These are phyloP conservation scores for Athelia sp. DNA, from an alignment of 1,284 basidiomycete genomes.

Conservation along the genomic window DNA sequence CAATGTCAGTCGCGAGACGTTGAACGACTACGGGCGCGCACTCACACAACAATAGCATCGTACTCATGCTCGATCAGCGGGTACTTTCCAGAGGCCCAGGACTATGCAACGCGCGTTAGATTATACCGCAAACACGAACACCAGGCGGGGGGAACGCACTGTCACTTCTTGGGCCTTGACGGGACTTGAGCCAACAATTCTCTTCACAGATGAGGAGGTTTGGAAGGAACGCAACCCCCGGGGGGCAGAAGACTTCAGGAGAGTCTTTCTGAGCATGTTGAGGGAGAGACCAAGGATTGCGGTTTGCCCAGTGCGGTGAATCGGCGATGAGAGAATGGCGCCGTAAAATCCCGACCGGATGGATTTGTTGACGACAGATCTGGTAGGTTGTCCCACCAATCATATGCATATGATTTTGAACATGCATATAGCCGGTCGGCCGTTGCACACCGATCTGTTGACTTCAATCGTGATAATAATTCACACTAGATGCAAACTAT, in stretches of 20 bases:
- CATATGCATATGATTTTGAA: slow-evolving; percentile 36
- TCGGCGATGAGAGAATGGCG: background rate
- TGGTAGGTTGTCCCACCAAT: too few relatives aligned
- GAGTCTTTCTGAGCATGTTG: slow-evolving; percentile 37
- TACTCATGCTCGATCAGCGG: slow-evolving; percentile 98
- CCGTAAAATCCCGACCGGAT: background rate
- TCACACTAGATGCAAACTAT: too few relatives aligned
- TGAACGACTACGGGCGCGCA: slow-evolving; percentile 13
- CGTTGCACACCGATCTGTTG: too few relatives aligned
- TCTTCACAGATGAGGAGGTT: slow-evolving; percentile 50
- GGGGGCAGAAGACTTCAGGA: slow-evolving; percentile 19
- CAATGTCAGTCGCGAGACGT: slow-evolving; percentile 10
- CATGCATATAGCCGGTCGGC: slow-evolving; percentile 4
- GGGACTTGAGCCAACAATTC: slow-evolving; percentile 72
- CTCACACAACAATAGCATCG: slow-evolving; percentile 95
- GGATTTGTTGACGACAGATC: too few relatives aligned
- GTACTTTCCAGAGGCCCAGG: slow-evolving; percentile 82
- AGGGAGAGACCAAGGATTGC: slow-evolving; percentile 8
- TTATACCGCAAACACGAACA: slow-evolving; percentile 9
- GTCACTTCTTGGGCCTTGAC: slow-evolving; percentile 81
- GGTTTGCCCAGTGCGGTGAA: too few relatives aligned
- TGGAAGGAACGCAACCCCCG: slow-evolving; percentile 59
- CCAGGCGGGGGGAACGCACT: slow-evolving; percentile 32
- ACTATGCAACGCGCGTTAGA: slow-evolving; percentile 32
- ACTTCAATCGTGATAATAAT: too few relatives aligned